Conservation (phyloP, 2,329 filamentous ascomycete species). For the Chalaropsis thielavioides region DNA sequence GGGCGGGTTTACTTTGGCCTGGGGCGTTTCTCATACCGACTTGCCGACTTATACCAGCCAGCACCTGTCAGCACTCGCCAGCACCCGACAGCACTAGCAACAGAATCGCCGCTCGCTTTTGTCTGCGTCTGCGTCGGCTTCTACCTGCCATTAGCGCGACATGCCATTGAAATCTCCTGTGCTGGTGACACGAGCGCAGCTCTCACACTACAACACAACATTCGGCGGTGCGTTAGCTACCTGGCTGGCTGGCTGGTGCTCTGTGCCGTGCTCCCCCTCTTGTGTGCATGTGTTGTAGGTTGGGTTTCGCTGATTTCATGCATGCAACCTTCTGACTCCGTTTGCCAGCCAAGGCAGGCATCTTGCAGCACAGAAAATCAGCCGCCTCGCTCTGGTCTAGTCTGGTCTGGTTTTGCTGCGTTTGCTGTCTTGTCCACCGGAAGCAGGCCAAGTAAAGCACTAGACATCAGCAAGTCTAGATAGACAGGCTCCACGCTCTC, state of each 20-base stretch:
- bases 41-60: no score
- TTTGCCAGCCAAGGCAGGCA: neutral
- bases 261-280: no score
- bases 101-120: neutral
- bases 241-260: neutral
- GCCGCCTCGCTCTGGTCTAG: neutral
- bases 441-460: neutral
- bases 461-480: no score
- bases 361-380: neutral
- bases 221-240: neutral
- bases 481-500: no score
- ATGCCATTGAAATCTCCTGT: neutral
- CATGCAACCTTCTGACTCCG: neutral
- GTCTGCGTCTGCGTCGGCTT: neutral
- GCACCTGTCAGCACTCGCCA: no score
- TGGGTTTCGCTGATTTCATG: slow-evolving; percentile 3
- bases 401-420: neutral
- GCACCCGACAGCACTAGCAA: no score
- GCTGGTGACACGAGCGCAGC: neutral
- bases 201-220: neutral
- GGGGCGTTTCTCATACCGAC: no score
- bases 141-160: neutral
- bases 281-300: neutral
- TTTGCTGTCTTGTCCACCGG: neutral
- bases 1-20: no score